Conservation (phyloP, 257 asterid genomes). For the Cynanchum wilfordii region DNA sequence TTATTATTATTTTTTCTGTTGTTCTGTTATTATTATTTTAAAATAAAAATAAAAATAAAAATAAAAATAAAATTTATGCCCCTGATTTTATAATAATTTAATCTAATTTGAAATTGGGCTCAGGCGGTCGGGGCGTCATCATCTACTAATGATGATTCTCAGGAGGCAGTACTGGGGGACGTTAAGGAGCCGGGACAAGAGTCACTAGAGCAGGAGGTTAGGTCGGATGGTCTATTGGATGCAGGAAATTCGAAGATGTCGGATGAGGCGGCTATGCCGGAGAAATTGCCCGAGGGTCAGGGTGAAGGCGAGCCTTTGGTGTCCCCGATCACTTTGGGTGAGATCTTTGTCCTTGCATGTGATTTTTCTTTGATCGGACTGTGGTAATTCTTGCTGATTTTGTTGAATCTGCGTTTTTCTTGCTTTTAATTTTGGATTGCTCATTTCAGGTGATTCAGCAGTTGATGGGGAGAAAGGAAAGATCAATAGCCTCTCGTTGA, state of each 20-base stretch:
- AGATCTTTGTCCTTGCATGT: slow-evolving; percentile 18
- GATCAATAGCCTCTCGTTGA: slow-evolving; percentile 24
- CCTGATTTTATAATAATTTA: background rate
- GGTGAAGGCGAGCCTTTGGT: slow-evolving; percentile 43
- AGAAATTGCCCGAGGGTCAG: slow-evolving; percentile 34
- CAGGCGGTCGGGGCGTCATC: slow-evolving; percentile 73
- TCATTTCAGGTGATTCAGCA: slow-evolving; percentile 35
- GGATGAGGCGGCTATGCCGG: slow-evolving; percentile 41
- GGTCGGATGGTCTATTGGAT: slow-evolving; percentile 64
- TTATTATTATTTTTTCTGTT: background rate
- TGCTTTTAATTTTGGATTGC: background rate
- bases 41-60: no score
- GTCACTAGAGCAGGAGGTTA: slow-evolving; percentile 41
- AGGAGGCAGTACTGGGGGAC: slow-evolving; percentile 28
- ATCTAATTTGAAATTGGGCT: slow-evolving; percentile 7
- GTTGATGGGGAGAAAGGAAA: slow-evolving; percentile 43
- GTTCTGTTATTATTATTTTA: background rate
- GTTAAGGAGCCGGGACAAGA: slow-evolving; percentile 37
- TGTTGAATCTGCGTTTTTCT: slow-evolving; percentile 19
- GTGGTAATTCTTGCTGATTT: slow-evolving; percentile 2
- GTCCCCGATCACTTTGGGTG: slow-evolving; percentile 29
- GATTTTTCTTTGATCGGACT: background rate
- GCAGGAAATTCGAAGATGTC: slow-evolving; percentile 34
- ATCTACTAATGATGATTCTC: slow-evolving; percentile 48
- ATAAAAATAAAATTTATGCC: background rate